Evolutionary conservation across 2,329 filamentous ascomycete genomes (phyloP).

Genomic region (Ophiognomonia clavigignenti-juglandacearum): DNA sequence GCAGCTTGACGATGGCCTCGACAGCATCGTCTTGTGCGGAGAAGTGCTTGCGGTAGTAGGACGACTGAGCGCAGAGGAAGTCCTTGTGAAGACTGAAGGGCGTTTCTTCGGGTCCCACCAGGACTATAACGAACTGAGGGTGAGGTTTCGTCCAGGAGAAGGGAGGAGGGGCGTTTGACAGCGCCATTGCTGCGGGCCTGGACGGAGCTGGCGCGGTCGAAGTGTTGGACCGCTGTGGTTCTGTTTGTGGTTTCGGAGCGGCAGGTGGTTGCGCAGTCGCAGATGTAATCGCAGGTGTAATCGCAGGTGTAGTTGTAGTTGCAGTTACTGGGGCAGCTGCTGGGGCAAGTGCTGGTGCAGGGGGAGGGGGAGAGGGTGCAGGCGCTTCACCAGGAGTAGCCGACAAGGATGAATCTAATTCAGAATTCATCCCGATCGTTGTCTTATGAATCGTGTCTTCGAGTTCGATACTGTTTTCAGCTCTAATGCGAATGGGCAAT

Average conservation of each 20-base stretch:
- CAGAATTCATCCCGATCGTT: not conserved
- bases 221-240: not conserved
- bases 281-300: too few relatives aligned
- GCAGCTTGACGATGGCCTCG: slow-evolving; percentile 46
- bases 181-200: not conserved
- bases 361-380: not conserved
- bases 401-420: not conserved
- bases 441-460: too few relatives aligned
- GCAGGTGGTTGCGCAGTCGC: too few relatives aligned
- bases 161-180: not conserved
- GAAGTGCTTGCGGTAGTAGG: slow-evolving; percentile 44
- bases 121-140: slow-evolving; percentile 48
- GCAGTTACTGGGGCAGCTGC: too few relatives aligned
- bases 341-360: too few relatives aligned
- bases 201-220: not conserved
- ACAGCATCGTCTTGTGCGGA: slow-evolving; percentile 33
- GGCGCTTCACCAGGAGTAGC: not conserved
- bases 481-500: too few relatives aligned
- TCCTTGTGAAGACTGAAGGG: slow-evolving; percentile 57
- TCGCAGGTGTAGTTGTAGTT: too few relatives aligned
- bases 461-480: too few relatives aligned
- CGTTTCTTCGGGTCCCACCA: slow-evolving; percentile 46
- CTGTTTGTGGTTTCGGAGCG: not conserved
- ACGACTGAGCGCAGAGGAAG: slow-evolving; percentile 49
- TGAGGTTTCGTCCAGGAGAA: slow-evolving; percentile 38